Evolutionary conservation across 2,329 filamentous ascomycete genomes (phyloP), one percentile per base, ranked within the genome.

Genomic region (Fusarium buharicum): DNA sequence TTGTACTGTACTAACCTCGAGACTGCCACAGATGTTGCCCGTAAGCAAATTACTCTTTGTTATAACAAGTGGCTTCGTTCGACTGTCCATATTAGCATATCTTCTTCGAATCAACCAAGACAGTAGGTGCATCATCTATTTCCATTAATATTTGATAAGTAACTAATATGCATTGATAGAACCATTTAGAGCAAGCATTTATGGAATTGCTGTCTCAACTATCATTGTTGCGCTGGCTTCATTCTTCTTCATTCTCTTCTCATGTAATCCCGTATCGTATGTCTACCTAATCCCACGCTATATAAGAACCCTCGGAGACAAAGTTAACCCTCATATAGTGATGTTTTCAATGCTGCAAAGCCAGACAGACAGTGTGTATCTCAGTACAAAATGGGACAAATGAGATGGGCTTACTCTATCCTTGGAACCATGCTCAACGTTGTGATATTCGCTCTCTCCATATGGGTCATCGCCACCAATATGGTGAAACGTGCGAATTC

Each of bases 381-480:
- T 12, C 66, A 59, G 5, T 18, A 59, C 6, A 57, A 44, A 7
- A 49, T 70, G 14, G 55, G 56, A 8, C 51, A 57, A n/a, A 73
- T 78, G 68, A 74, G 78, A 71, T 67, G 71, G 38, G 65, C 69
- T 1, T 74, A 77, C 45, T 69, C 70, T n/a, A 54, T 69, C 13
- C 51, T 73, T 11, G 71, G 73, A 24, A 64, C 77, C 10, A 65
- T 72, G 27, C 65, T 78, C 6, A 77, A 80, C 38, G 46, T 74
- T 10, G 57, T 68, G 33, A 69, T 79, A 10, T 59, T 79, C 18
- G 58, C 68, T 4, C 63, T 79, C 20, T 75, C 77, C 2, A 71
- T 76, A 22, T 78, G 73, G 73, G 72, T 77, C 12, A 72, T 79
- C 20, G 66, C 70, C 13, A 71, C 43, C 33, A 77, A 75, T 50